phyloP scores from a whole-genome alignment of 768 basidiomycete genomes.

The Pleurotus salmoneostramineus region DNA sequence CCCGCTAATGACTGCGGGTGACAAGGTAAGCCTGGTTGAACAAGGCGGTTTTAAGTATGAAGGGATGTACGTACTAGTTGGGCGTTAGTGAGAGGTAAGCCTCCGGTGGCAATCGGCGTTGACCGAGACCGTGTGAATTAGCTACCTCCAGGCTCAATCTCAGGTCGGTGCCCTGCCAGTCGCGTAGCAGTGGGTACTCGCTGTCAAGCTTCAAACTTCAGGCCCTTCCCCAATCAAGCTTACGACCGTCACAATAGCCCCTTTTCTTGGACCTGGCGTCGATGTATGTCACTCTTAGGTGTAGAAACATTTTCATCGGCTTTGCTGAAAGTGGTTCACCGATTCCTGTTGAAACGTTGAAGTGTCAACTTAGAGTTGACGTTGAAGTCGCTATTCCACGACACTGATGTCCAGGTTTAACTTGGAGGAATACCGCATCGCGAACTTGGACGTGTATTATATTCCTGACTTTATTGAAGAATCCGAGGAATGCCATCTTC shows the following conservation, averaged over 20 bases:
- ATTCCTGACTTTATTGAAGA: conserved; percentile 15
- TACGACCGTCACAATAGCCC: too few species aligned
- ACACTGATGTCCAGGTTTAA: background rate
- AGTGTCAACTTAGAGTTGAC: background rate
- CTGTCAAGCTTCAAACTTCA: too few species aligned
- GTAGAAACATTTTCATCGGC: too few species aligned
- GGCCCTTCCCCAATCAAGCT: too few species aligned
- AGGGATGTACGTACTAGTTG: background rate
- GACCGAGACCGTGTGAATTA: background rate
- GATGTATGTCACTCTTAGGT: too few species aligned
- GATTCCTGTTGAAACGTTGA: too few species aligned
- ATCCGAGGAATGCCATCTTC: conserved; percentile 74
- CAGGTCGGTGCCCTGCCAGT: too few species aligned
- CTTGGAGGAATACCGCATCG: conserved; percentile 3
- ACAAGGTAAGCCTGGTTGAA: too few species aligned
- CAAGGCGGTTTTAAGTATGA: background rate
- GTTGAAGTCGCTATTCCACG: background rate
- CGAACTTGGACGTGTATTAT: background rate
- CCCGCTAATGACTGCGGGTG: background rate
- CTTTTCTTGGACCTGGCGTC: too few species aligned
- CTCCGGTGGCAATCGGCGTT: background rate
- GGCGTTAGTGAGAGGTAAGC: conserved; percentile 4
- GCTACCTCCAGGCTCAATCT: conserved; percentile 1
- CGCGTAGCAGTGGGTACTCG: too few species aligned
- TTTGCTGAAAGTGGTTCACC: too few species aligned